Percentiles rank a stretch among this genome's conserved stretches.
Conservation (phyloP, 768 basidiomycete species). For the Podaxis sp. region DNA sequence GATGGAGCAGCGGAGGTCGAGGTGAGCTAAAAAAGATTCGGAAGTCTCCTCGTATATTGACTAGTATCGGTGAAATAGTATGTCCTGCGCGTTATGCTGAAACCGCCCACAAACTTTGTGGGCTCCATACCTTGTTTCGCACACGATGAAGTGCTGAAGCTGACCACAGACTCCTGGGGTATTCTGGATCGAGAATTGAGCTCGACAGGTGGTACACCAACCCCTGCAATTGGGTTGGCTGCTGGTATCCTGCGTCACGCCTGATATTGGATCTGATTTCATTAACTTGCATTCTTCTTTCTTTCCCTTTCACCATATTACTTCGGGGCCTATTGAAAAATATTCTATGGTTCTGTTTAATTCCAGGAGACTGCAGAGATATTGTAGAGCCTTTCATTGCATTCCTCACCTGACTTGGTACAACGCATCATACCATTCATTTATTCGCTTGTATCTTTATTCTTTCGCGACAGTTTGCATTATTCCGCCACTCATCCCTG, state of each 20-base stretch:
- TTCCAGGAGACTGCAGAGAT: not conserved
- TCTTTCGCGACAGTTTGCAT: not conserved
- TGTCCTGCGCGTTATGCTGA: constrained; percentile 33
- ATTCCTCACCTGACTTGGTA: not conserved
- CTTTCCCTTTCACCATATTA: not conserved
- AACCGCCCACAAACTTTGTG: constrained; percentile 28
- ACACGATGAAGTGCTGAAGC: constrained; percentile 33
- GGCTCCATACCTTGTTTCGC: constrained; percentile 35
- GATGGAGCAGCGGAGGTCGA: constrained; percentile 28
- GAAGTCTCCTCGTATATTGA: not conserved
- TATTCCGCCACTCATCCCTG: not conserved
- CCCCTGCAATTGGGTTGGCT: constrained; percentile 40
- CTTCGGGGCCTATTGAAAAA: not conserved
- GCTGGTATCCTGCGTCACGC: constrained; percentile 16
- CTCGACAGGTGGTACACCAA: constrained; percentile 35
- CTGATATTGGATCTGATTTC: not conserved
- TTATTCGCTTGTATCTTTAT: constrained; percentile 12
- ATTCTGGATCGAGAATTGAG: constrained; percentile 36
- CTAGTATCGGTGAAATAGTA: constrained; percentile 29
- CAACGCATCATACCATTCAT: not conserved
- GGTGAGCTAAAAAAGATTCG: constrained; percentile 19
- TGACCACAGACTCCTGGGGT: constrained; percentile 42
- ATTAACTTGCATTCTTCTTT: not conserved
- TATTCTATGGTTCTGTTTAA: not conserved
- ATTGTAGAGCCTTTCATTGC: not conserved